A percentile compares a stretch with the other conserved stretches of the same genome.
These are phyloP conservation scores for Rhodotorula kratochvilovae DNA, from an alignment of 768 basidiomycete genomes.

Conservation along the genomic window DNA sequence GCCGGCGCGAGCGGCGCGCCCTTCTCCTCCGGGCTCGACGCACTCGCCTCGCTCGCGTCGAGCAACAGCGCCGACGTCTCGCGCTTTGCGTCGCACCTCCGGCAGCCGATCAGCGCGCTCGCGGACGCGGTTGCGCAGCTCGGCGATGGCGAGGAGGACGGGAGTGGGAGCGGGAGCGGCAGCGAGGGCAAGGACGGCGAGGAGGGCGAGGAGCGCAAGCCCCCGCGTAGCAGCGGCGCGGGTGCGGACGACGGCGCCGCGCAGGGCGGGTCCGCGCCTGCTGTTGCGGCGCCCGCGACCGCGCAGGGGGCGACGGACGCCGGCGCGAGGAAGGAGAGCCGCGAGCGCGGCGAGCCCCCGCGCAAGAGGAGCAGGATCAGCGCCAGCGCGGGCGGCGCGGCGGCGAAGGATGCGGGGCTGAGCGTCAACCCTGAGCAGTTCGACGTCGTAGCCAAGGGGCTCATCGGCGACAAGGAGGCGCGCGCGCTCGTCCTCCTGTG, in stretches of 20 bases:
- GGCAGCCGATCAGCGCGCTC: not conserved
- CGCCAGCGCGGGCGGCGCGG: too few relatives aligned
- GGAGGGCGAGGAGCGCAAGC: not conserved
- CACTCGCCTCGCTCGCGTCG: constrained; percentile 6
- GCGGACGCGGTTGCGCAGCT: constrained; percentile 8
- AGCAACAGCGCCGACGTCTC: not conserved
- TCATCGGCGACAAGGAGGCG: constrained; percentile 9
- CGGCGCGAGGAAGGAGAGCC: not conserved
- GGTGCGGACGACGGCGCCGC: not conserved
- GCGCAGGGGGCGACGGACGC: not conserved
- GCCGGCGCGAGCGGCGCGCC: not conserved
- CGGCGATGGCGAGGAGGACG: not conserved
- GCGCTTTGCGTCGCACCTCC: constrained; percentile 6
- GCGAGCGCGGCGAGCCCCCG: not conserved
- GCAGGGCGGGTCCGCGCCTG: not conserved
- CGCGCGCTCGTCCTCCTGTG: constrained; percentile 7
- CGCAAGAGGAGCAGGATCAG: not conserved
- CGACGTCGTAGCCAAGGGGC: constrained; percentile 22
- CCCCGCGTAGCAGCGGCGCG: too few relatives aligned
- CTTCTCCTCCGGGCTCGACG: not conserved
- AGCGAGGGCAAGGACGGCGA: not conserved
- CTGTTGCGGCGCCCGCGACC: not conserved
- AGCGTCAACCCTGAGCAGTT: not conserved
- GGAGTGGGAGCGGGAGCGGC: not conserved
- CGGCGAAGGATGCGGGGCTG: too few relatives aligned